Percentiles rank a stretch among this genome's conserved stretches.
phyloP scores from a whole-genome alignment of 169 alveolate genomes.

The Perkinsus olseni region DNA sequence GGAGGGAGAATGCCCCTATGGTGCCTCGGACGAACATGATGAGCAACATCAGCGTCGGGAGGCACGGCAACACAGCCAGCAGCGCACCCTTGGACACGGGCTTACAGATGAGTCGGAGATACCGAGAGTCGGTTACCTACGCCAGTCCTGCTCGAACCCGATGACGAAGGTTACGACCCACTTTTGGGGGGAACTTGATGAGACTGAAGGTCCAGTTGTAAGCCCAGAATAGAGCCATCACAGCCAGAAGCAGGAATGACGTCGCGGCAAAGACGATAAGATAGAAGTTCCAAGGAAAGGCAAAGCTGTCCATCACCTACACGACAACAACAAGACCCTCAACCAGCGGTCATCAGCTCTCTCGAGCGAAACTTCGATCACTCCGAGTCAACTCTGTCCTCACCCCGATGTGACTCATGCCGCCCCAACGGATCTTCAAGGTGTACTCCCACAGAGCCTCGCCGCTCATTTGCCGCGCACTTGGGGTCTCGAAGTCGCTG shows the following conservation, averaged over 20 bases:
- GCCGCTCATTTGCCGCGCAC: neutral
- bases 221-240: neutral
- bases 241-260: neutral
- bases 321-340: neutral
- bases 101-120: neutral
- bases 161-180: neutral
- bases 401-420: conserved; percentile 30
- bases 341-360: too few relatives aligned
- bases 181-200: neutral
- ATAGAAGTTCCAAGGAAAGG: conserved; percentile 15
- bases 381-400: too few relatives aligned
- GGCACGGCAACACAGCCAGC: neutral
- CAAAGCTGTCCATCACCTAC: conserved; percentile 21
- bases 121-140: neutral
- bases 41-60: neutral
- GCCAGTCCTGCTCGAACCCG: neutral
- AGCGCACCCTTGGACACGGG: neutral
- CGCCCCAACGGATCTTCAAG: conserved; percentile 10
- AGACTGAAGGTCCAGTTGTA: neutral
- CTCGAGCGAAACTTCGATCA: too few relatives aligned
- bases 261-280: neutral
- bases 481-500: neutral
- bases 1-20: neutral
- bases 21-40: neutral
- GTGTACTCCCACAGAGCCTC: neutral